Evolutionary conservation across 768 basidiomycete genomes (phyloP).

Genomic region (Cystoderma amianthinum): DNA sequence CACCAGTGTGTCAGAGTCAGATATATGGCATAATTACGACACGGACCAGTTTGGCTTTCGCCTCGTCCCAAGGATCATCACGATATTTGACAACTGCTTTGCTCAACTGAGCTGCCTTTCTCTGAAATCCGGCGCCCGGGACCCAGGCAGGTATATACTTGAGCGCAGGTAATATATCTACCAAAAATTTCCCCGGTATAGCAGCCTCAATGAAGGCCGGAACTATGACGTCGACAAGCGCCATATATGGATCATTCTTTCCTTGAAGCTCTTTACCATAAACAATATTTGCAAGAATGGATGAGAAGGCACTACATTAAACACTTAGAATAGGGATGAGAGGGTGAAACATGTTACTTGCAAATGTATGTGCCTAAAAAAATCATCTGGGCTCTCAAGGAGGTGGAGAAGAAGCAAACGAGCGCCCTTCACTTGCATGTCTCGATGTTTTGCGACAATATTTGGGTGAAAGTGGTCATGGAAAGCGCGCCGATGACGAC

Average conservation of each 20-base stretch:
- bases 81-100: slow-evolving; percentile 10
- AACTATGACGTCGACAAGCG: slow-evolving; percentile 21
- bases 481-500: slow-evolving; percentile 14
- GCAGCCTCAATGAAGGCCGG: slow-evolving; percentile 14
- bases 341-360: slow-evolving; percentile 11
- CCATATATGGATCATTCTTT: slow-evolving; percentile 27
- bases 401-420: slow-evolving; percentile 20
- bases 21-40: too few species aligned
- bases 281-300: slow-evolving; percentile 16
- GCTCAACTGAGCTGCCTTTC: slow-evolving; percentile 11
- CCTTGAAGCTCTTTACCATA: slow-evolving; percentile 24
- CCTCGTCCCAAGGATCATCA: slow-evolving; percentile 18
- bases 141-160: slow-evolving; percentile 31
- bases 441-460: slow-evolving; percentile 7
- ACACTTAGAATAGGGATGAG: background rate
- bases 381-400: slow-evolving; percentile 12
- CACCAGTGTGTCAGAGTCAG: background rate
- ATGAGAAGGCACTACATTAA: slow-evolving; percentile 6
- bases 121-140: slow-evolving; percentile 30
- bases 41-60: slow-evolving; percentile 5
- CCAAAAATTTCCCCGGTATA: slow-evolving; percentile 16
- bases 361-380: slow-evolving; percentile 17
- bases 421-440: slow-evolving; percentile 15
- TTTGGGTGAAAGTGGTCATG: slow-evolving; percentile 16
- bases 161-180: slow-evolving; percentile 17